Conservation (phyloP, 1,284 basidiomycete species). For the Marasmius oreades region DNA sequence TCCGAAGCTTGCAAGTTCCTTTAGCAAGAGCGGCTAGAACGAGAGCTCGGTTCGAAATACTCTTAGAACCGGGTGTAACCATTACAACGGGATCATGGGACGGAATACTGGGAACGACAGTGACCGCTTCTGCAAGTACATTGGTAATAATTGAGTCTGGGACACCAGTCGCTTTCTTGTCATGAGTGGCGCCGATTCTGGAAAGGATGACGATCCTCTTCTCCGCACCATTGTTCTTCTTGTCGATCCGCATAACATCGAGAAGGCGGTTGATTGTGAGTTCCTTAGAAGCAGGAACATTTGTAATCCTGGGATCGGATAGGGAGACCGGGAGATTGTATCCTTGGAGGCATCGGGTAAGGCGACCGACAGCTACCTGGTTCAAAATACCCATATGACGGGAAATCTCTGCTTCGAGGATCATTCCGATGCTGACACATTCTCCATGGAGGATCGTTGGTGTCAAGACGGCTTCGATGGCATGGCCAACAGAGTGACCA, state of each 20-base stretch:
- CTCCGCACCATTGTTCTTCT: slow-evolving; percentile 90
- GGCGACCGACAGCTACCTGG: slow-evolving; percentile 86
- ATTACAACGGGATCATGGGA: slow-evolving; percentile 72
- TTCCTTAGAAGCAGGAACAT: slow-evolving; percentile 64
- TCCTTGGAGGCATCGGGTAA: slow-evolving; percentile 79
- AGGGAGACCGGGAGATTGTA: slow-evolving; percentile 86
- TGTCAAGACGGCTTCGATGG: slow-evolving; percentile 91
- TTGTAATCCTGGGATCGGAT: slow-evolving; percentile 71
- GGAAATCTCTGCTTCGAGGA: slow-evolving; percentile 90
- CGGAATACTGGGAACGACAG: slow-evolving; percentile 68
- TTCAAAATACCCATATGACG: slow-evolving; percentile 82
- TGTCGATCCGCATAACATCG: slow-evolving; percentile 94
- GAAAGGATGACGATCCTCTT: slow-evolving; percentile 95
- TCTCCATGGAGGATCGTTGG: slow-evolving; percentile 92
- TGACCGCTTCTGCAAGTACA: slow-evolving; percentile 75
- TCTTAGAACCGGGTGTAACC: slow-evolving; percentile 95
- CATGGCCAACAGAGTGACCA: slow-evolving; percentile 94
- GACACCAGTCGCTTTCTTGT: slow-evolving; percentile 89
- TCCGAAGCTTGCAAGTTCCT: slow-evolving; percentile 87
- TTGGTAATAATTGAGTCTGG: slow-evolving; percentile 78
- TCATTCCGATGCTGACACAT: slow-evolving; percentile 91
- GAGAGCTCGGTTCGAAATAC: slow-evolving; percentile 93
- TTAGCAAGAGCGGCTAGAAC: slow-evolving; percentile 90
- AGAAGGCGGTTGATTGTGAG: slow-evolving; percentile 83
- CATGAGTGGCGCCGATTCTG: slow-evolving; percentile 88